Conservation (phyloP, 2,329 filamentous ascomycete species). For the Paecilomyces fulvus region DNA sequence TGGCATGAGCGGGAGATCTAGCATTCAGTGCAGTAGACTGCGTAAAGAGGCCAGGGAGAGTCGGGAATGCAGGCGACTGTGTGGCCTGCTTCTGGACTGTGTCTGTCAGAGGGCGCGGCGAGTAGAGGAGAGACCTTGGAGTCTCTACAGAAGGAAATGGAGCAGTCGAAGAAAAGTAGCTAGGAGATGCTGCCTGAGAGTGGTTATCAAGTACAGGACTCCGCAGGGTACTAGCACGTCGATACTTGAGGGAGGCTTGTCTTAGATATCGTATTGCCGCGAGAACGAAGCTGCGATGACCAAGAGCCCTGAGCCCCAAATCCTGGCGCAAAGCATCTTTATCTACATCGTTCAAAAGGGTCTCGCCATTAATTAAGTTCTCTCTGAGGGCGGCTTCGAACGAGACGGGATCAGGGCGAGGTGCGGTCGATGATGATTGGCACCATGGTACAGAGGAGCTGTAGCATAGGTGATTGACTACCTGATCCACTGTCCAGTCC, state of each 20-base stretch:
- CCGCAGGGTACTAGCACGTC: conserved; percentile 33
- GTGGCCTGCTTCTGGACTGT: neutral
- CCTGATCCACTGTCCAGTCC: conserved; percentile 60
- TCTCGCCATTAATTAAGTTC: conserved; percentile 57
- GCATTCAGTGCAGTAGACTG: neutral
- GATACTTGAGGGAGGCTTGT: conserved; percentile 45
- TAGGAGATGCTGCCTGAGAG: conserved; percentile 2
- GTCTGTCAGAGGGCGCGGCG: neutral
- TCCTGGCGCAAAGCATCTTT: conserved; percentile 43
- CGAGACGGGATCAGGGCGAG: conserved; percentile 43
- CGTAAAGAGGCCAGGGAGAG: neutral
- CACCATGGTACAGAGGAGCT: conserved; percentile 38
- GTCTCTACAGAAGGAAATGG: neutral
- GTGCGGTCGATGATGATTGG: conserved; percentile 16
- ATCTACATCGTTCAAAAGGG: conserved; percentile 52
- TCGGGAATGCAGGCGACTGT: neutral
- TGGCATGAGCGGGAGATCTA: neutral
- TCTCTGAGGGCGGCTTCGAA: conserved; percentile 52
- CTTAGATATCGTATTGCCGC: conserved; percentile 45
- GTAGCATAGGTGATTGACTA: conserved; percentile 59
- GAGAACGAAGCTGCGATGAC: conserved; percentile 50
- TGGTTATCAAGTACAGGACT: conserved; percentile 2
- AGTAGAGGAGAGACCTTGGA: neutral
- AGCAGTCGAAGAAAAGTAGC: neutral
- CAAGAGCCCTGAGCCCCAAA: conserved; percentile 50